Evolutionary conservation across 257 asterid species (phyloP).

Genomic region (Solanum etuberosum): DNA sequence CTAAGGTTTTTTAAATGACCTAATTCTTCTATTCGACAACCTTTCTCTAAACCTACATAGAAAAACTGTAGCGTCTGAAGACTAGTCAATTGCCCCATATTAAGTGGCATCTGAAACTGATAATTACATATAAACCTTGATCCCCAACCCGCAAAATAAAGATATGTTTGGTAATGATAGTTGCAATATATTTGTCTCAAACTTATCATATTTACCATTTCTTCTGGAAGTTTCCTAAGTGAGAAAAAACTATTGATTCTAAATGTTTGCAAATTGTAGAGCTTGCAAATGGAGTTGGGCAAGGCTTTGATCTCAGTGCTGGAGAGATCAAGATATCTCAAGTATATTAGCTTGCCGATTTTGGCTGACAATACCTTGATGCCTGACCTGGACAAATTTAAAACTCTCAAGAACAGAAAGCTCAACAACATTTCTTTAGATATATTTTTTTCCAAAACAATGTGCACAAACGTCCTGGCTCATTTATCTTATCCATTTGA

Average conservation of each 20-base stretch:
- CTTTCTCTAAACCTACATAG: neutral
- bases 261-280: conserved; percentile 13
- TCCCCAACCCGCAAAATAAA: too few relatives aligned
- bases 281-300: neutral
- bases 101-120: neutral
- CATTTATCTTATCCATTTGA: too few relatives aligned
- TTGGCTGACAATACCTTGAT: neutral
- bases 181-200: conserved; percentile 11
- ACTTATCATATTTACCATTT: conserved; percentile 2
- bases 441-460: neutral
- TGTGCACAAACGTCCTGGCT: neutral
- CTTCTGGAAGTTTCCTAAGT: neutral
- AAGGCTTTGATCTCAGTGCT: fast-evolving
- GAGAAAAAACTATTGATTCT: neutral
- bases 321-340: neutral
- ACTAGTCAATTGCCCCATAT: neutral
- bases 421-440: neutral
- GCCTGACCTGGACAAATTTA: neutral
- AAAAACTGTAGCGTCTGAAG: neutral
- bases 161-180: neutral
- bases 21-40: conserved; percentile 14
- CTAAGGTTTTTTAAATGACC: conserved; percentile 8
- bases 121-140: too few relatives aligned
- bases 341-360: neutral
- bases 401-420: neutral